These are phyloP conservation scores for Debaryomyces castellii DNA, from an alignment of 805 yeast genomes.

Conservation along the genomic window DNA sequence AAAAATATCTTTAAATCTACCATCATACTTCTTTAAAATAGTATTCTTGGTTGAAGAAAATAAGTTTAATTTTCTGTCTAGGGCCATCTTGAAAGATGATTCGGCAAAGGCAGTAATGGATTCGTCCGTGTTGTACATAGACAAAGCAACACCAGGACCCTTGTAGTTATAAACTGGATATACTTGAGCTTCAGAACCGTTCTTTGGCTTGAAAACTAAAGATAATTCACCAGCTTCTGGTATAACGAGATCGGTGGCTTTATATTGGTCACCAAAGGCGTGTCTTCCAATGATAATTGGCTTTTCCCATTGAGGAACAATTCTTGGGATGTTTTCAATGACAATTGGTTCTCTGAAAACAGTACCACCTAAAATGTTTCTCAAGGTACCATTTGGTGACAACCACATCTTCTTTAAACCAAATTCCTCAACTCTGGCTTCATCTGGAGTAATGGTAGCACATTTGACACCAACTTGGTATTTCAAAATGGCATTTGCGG, in stretches of 20 bases:
- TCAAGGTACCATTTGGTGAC: conserved; percentile 95
- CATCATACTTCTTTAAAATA: conserved; percentile 90
- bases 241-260: conserved; percentile 82
- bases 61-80: conserved; percentile 73
- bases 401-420: conserved; percentile 94
- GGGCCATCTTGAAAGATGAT: conserved; percentile 85
- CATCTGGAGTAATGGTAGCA: conserved; percentile 98
- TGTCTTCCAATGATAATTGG: conserved; percentile 98
- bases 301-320: conserved; percentile 89
- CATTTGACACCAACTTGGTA: conserved; percentile 95
- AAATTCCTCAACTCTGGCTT: conserved; percentile 91
- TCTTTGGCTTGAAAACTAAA: conserved; percentile 70
- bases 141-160: conserved; percentile 78
- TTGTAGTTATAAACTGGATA: conserved; percentile 67
- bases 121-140: conserved; percentile 95
- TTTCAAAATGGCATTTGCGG: conserved; percentile 85
- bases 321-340: conserved; percentile 81
- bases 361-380: conserved; percentile 94
- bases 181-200: conserved; percentile 55
- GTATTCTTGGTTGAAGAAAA: conserved; percentile 94
- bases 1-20: conserved; percentile 92
- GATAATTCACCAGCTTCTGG: conserved; percentile 79
- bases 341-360: conserved; percentile 97
- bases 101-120: conserved; percentile 91
- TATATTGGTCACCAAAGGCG: conserved; percentile 96